These are phyloP conservation scores for Lodderomyces elongisporus DNA, from an alignment of 1,139 yeast species.

Conservation along the genomic window DNA sequence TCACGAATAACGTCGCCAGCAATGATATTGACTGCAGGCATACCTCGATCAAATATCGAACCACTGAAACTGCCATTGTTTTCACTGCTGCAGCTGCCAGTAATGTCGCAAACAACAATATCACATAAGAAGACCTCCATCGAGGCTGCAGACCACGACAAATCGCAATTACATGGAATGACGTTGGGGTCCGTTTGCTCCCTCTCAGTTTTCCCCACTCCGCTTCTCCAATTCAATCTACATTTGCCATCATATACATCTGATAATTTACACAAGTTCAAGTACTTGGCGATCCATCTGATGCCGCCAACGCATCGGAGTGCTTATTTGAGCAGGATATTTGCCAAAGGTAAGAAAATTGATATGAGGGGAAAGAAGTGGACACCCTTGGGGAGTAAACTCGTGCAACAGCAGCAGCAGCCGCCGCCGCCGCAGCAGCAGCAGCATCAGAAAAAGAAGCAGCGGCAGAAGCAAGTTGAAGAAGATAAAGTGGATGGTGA, in stretches of 20 bases:
- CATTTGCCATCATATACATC: slow-evolving; percentile 82
- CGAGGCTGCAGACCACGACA: slow-evolving; percentile 1
- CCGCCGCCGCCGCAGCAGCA: too few species aligned
- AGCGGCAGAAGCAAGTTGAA: not conserved
- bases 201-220: slow-evolving; percentile 65
- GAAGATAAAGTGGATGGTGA: slow-evolving; percentile 37
- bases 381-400: not conserved
- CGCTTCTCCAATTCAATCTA: slow-evolving; percentile 73
- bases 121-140: not conserved
- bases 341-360: slow-evolving; percentile 53
- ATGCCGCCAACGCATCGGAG: slow-evolving; percentile 54
- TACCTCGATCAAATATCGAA: not conserved
- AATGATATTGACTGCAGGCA: slow-evolving; percentile 31
- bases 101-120: slow-evolving; percentile 16
- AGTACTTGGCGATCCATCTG: slow-evolving; percentile 66
- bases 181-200: slow-evolving; percentile 82
- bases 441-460: too few species aligned
- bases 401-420: not conserved
- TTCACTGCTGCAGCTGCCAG: not conserved
- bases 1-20: slow-evolving; percentile 39
- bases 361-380: slow-evolving; percentile 12
- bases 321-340: slow-evolving; percentile 50
- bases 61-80: slow-evolving; percentile 3
- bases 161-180: slow-evolving; percentile 53
- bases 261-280: slow-evolving; percentile 48